Base-by-base conservation (phyloP, 2,329 filamentous ascomycete genomes). In the Arthrobotrys pseudoclavata region DNA sequence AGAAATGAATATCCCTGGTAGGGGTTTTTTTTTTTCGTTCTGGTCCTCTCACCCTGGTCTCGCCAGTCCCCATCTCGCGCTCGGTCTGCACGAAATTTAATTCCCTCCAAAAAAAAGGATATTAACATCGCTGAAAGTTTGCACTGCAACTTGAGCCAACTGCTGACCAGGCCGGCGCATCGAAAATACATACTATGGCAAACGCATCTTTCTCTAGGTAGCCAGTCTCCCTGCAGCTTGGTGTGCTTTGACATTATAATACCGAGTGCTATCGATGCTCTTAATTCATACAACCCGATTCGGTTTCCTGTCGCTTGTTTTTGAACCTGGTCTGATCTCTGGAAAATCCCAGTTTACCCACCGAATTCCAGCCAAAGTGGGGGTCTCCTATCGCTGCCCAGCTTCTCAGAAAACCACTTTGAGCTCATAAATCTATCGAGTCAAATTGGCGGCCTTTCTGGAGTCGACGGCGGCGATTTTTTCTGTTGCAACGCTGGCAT, bases 221-320 rank as follows among this genome's bases (percentile, higher is more conserved):
- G 60, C 72, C 66, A 70, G 69, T 60, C 26, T 67, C 52, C 61
- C 57, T 69, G 57, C 57, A 45, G 22, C 61, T 60, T 40, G 31
- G 7, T 69, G 72, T 70, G 72, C 72, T 76, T 70, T 76, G 72
- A 76, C 66, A 37, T 66, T 76, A 76, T 76, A 76, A 61, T 60
- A 69, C 24, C 52, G n/a, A 26, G 62, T 29, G 37, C 18, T 75
- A 75, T 75, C 22, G 45, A 50, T 40, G 42, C 24, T 66, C 45
- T 63, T 31, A 53, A 55, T 62, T 55, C 34, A 47, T n/a, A 37
- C 55, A 61, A 69, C 57, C 71, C 62, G 53, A 67, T 55, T 63
- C 48, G 48, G 47, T 64, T 50, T 52, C 20, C 55, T 40, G 47
- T 69, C 66, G 71, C 64, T 76, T 68, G 64, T 60, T 67, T 53